Conservation (phyloP, 1,139 yeast species). For the Suhomyces taliae region DNA sequence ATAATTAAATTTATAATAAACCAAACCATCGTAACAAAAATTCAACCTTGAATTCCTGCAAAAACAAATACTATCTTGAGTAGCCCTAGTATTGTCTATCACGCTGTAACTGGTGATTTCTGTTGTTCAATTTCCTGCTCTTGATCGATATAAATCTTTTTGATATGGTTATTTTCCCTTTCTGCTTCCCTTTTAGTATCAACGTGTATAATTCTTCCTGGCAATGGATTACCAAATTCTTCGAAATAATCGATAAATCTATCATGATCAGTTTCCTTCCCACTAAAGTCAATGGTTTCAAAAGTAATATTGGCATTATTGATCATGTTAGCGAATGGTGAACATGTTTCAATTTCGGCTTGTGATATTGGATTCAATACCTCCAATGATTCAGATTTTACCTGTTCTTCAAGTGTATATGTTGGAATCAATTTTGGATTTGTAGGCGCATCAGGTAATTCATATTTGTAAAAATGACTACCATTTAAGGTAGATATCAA, state of each 20-base stretch:
- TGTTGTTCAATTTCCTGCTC: conserved; percentile 3
- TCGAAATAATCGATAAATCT: conserved; percentile 15
- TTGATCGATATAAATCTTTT: conserved; percentile 9
- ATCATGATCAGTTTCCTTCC: conserved; percentile 6
- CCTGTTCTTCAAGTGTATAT: background rate
- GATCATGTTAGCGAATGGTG: conserved; percentile 53
- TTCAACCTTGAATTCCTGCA: background rate
- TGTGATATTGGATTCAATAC: conserved; percentile 49
- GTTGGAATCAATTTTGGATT: conserved; percentile 6
- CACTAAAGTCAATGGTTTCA: conserved; percentile 27
- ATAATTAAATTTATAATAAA: too few species aligned
- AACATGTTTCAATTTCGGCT: conserved; percentile 66
- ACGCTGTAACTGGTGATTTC: background rate
- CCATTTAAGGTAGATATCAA: conserved; percentile 49
- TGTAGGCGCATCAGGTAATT: conserved; percentile 35
- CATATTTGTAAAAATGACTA: conserved; percentile 41
- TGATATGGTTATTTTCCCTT: background rate
- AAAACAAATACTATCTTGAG: background rate
- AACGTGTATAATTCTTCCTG: conserved; percentile 10
- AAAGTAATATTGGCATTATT: conserved; percentile 39
- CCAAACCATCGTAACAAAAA: too few species aligned
- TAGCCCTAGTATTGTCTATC: background rate
- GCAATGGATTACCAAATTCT: conserved; percentile 22
- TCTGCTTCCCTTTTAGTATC: background rate
- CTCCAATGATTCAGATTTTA: conserved; percentile 2